Evolutionary conservation across 202 grass and related monocot species (phyloP).

Genomic region (Zoysia matrella): DNA sequence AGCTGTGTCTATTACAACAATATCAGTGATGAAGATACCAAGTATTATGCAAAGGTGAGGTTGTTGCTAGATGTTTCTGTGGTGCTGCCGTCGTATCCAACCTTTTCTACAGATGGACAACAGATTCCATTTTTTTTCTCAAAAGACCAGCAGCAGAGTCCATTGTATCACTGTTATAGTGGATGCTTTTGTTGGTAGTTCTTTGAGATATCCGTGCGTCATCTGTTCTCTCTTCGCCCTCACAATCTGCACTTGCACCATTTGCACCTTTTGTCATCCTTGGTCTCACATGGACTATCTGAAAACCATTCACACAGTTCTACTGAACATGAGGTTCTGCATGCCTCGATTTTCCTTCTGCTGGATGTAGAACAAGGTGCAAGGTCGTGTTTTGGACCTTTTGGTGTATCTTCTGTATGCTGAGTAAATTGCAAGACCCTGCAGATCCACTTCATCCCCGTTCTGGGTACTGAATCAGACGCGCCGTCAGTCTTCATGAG

Average conservation of each 20-base stretch:
- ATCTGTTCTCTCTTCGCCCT: constrained; percentile 18
- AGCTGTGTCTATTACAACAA: not conserved
- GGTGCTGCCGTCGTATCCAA: not conserved
- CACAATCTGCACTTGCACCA: not conserved
- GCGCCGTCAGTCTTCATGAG: not conserved
- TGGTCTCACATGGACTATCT: not conserved
- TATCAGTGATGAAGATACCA: not conserved
- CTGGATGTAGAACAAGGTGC: not conserved
- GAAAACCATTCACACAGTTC: not conserved
- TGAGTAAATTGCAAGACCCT: not conserved
- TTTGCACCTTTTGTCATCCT: not conserved
- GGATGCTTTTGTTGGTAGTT: constrained; percentile 1
- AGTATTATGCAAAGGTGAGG: not conserved
- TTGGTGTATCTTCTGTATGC: not conserved
- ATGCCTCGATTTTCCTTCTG: not conserved
- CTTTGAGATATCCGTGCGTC: constrained; percentile 6
- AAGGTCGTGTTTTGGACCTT: not conserved
- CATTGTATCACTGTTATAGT: not conserved
- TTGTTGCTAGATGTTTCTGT: constrained; percentile 18
- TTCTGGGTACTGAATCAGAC: not conserved
- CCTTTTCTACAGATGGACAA: not conserved
- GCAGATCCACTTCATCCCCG: not conserved
- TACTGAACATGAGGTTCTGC: not conserved
- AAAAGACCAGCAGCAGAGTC: not conserved
- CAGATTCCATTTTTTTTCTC: not conserved